Conservation (phyloP, 1,139 yeast genomes). For the Yamadazyma atmosphaerica region DNA sequence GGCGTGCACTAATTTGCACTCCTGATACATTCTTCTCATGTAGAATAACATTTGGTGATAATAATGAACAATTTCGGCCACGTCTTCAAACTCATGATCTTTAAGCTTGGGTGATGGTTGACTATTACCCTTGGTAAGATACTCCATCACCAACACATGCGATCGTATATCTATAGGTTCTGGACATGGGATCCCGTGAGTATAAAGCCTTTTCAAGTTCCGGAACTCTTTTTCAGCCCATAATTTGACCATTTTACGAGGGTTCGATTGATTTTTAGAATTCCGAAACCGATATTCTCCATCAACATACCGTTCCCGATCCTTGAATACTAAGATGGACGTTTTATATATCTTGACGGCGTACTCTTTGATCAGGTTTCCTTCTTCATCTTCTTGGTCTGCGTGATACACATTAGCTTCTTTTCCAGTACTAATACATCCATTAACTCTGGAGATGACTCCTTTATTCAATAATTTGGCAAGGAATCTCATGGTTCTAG, state of each 20-base stretch:
- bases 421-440: conserved; percentile 95
- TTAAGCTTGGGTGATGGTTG: conserved; percentile 86
- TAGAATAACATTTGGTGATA: conserved; percentile 80
- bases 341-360: conserved; percentile 97
- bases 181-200: conserved; percentile 86
- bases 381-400: conserved; percentile 57
- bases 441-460: conserved; percentile 79
- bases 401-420: conserved; percentile 99
- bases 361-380: conserved; percentile 47
- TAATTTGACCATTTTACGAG: conserved; percentile 93
- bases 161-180: conserved; percentile 85
- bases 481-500: conserved; percentile 83
- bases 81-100: conserved; percentile 70
- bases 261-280: conserved; percentile 82
- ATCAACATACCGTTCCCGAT: conserved; percentile 91
- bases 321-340: conserved; percentile 91
- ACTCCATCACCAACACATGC: conserved; percentile 95
- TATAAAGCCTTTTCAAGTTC: conserved; percentile 77
- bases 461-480: conserved; percentile 83
- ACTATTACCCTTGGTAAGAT: conserved; percentile 72
- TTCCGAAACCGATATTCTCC: conserved; percentile 94
- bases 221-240: conserved; percentile 99
- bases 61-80: conserved; percentile 63
- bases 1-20: conserved; percentile 91
- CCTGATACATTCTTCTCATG: conserved; percentile 85